Conservation (phyloP, 441 rosid species). For the Rhodomyrtus psidioides region DNA sequence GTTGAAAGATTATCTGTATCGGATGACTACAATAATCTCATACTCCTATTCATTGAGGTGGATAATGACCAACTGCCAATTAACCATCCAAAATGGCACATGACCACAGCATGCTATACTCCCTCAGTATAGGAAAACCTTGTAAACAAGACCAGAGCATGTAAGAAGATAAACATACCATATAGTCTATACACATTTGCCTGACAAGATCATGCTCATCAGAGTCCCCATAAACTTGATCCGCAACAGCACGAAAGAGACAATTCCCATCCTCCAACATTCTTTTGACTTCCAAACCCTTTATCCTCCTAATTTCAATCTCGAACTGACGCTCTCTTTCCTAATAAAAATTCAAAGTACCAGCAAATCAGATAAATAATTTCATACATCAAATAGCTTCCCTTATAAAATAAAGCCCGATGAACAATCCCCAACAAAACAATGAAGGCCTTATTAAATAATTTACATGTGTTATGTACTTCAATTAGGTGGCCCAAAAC, state of each 20-base stretch:
- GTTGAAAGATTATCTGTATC: background rate
- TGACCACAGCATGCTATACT: background rate
- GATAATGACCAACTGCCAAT: background rate
- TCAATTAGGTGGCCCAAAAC: background rate
- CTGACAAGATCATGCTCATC: constrained; percentile 62
- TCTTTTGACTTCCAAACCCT: constrained; percentile 79
- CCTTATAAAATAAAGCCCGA: background rate
- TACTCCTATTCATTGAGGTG: background rate
- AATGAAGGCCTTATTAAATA: background rate
- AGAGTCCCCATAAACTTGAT: constrained; percentile 96
- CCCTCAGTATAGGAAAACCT: background rate
- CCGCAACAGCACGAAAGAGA: constrained; percentile 94
- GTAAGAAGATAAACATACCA: constrained; percentile 43
- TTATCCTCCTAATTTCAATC: constrained; percentile 60
- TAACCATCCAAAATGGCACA: background rate
- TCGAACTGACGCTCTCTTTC: constrained; percentile 94
- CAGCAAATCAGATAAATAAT: background rate
- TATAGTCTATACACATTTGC: constrained; percentile 95
- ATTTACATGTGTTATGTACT: background rate
- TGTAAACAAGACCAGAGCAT: background rate
- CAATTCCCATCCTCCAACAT: constrained; percentile 99
- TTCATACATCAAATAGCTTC: background rate
- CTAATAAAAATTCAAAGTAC: constrained; percentile 23
- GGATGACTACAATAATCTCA: background rate
- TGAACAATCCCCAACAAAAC: background rate